Percentiles rank a stretch among this genome's conserved stretches.
phyloP scores from a whole-genome alignment of 2,329 filamentous ascomycete genomes.

The Trichoderma sp. region DNA sequence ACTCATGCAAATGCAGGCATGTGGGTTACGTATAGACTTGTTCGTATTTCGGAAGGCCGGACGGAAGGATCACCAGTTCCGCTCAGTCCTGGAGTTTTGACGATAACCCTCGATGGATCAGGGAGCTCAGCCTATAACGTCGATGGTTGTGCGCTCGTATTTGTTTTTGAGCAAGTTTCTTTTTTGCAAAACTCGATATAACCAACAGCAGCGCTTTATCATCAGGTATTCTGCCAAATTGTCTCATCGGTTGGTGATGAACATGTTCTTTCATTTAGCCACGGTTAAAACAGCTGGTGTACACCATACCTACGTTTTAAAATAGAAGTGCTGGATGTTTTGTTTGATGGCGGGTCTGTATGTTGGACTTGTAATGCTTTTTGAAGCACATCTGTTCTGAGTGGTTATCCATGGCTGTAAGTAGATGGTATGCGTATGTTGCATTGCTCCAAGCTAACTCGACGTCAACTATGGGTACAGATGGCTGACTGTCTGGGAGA shows the following conservation, averaged over 20 bases:
- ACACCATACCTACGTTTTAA: background rate
- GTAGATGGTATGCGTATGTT: background rate
- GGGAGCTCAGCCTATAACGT: background rate
- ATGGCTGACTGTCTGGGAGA: background rate
- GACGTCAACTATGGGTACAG: background rate
- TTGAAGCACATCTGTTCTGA: background rate
- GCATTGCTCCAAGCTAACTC: background rate
- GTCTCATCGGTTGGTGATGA: background rate
- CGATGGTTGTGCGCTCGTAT: background rate
- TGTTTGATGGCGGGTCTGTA: background rate
- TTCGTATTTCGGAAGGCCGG: conserved; percentile 1
- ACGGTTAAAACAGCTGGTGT: background rate
- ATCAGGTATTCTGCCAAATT: background rate
- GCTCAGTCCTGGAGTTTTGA: background rate
- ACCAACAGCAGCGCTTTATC: background rate
- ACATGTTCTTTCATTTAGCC: background rate
- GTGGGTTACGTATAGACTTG: background rate
- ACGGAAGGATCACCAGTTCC: background rate
- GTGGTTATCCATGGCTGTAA: background rate
- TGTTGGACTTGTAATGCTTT: background rate
- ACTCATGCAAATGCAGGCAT: background rate
- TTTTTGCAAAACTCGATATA: background rate
- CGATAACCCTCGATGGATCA: background rate
- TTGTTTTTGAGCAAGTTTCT: background rate
- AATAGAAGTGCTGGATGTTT: background rate